These are phyloP conservation scores for Neofusicoccum parvum DNA, from an alignment of 2,329 filamentous ascomycete species.

Conservation along the genomic window DNA sequence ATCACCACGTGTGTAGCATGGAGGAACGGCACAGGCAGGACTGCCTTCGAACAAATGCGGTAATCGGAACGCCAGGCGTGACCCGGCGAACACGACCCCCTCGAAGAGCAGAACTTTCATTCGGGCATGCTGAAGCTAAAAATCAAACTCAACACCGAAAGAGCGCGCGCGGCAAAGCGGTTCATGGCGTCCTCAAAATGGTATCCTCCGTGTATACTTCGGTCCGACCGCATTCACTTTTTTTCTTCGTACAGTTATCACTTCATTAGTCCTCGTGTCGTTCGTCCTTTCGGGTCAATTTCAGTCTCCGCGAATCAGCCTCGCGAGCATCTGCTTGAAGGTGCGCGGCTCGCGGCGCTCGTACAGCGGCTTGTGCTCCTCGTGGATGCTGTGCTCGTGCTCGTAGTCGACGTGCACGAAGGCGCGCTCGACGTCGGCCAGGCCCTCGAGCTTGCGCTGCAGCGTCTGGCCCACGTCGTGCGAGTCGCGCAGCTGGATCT, in stretches of 20 bases:
- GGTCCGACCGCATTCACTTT: too few relatives aligned
- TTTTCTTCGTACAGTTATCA: too few relatives aligned
- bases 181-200: background rate
- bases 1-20: background rate
- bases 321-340: conserved; percentile 31
- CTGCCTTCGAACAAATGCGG: background rate
- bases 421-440: conserved; percentile 46
- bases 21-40: background rate
- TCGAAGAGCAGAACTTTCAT: conserved; percentile 14
- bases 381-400: conserved; percentile 40
- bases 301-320: conserved; percentile 4
- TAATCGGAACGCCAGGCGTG: background rate
- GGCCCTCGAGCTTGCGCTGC: conserved; percentile 61
- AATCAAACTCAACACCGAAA: background rate
- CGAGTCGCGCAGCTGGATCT: conserved; percentile 57
- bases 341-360: conserved; percentile 35
- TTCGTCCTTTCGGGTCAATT: background rate
- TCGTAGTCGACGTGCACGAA: conserved; percentile 56
- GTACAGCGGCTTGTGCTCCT: conserved; percentile 44
- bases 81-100: background rate
- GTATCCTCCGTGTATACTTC: background rate
- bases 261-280: too few relatives aligned
- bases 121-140: background rate
- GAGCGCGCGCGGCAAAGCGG: too few relatives aligned
- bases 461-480: conserved; percentile 63